Evolutionary conservation across 2,329 filamentous ascomycete genomes (phyloP).

Genomic region (Fusarium compactum): DNA sequence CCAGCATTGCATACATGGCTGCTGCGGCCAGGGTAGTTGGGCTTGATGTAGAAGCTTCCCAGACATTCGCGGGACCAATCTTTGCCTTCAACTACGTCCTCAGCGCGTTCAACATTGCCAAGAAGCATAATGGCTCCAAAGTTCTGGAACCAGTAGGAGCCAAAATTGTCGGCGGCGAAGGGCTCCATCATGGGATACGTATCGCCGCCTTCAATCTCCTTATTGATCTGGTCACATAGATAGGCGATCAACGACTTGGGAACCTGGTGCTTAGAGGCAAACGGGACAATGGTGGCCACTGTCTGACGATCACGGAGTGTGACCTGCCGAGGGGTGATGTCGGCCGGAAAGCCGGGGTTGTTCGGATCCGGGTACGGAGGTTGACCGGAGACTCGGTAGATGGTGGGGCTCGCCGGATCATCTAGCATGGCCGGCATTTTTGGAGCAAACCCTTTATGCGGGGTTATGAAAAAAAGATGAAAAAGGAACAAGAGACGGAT

Average conservation of each 20-base stretch:
- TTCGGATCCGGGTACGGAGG: constrained; percentile 73
- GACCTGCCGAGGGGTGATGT: constrained; percentile 80
- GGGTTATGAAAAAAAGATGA: neutral
- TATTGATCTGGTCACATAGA: constrained; percentile 85
- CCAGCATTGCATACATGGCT: constrained; percentile 92
- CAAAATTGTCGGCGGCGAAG: constrained; percentile 80
- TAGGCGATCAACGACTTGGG: constrained; percentile 80
- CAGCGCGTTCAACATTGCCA: constrained; percentile 75
- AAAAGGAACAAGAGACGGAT: neutral
- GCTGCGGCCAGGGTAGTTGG: constrained; percentile 90
- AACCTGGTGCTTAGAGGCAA: constrained; percentile 81
- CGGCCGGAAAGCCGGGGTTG: constrained; percentile 72
- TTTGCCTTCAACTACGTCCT: constrained; percentile 68
- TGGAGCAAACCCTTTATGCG: constrained; percentile 27
- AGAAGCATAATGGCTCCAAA: constrained; percentile 90
- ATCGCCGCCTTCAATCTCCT: constrained; percentile 91
- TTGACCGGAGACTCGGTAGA: constrained; percentile 76
- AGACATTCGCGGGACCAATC: constrained; percentile 87
- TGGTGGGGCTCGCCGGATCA: constrained; percentile 77
- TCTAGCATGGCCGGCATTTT: constrained; percentile 83
- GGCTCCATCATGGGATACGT: constrained; percentile 90
- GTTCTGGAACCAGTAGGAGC: constrained; percentile 89
- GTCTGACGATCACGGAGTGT: constrained; percentile 87
- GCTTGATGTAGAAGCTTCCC: constrained; percentile 94
- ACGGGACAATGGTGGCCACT: constrained; percentile 84